Conservation (phyloP, 345 rosid species). For the Physaria fendleri region DNA sequence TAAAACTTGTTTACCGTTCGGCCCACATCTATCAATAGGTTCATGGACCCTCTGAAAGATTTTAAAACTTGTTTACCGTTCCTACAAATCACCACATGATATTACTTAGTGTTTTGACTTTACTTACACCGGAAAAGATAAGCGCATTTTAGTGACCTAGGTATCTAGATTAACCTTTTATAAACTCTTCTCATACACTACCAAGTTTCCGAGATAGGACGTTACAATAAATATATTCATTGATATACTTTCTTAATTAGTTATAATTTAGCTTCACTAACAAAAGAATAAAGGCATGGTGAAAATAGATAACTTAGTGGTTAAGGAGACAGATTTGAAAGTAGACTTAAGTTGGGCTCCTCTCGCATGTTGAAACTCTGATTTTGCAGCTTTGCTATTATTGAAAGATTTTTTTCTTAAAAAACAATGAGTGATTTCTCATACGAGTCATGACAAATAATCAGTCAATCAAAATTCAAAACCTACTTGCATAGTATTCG, state of each 20-base stretch:
- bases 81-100: too few relatives aligned
- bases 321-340: slow-evolving; percentile 2
- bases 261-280: not conserved
- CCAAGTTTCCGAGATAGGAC: too few relatives aligned
- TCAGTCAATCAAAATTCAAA: not conserved
- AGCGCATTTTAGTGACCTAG: too few relatives aligned
- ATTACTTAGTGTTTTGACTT: too few relatives aligned
- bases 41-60: too few relatives aligned
- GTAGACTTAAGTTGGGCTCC: not conserved
- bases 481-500: not conserved
- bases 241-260: not conserved
- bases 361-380: not conserved
- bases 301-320: not conserved
- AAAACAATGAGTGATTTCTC: not conserved
- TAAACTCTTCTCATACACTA: too few relatives aligned
- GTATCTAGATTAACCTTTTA: too few relatives aligned
- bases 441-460: not conserved
- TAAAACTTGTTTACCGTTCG: too few relatives aligned
- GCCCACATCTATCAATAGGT: too few relatives aligned
- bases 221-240: too few relatives aligned
- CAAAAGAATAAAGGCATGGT: not conserved
- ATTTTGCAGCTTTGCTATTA: slow-evolving; percentile 4
- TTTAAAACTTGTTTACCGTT: too few relatives aligned
- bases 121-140: too few relatives aligned
- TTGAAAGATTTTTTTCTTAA: not conserved